Evolutionary conservation across 345 rosid genomes (phyloP).

Genomic region (Salix koriyanagi): DNA sequence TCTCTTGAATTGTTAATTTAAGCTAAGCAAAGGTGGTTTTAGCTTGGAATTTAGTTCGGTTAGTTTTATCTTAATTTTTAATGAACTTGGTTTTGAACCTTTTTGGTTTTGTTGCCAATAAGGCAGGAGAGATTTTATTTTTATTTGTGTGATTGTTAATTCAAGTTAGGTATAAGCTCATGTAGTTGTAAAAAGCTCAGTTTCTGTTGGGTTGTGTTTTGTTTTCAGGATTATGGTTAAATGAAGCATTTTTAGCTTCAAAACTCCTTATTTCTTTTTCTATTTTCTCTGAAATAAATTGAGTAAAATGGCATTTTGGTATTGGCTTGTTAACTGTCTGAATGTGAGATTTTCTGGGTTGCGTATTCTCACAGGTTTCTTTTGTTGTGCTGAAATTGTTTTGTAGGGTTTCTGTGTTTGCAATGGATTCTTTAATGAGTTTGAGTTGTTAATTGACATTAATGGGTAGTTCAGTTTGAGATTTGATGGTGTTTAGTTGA

Average conservation of each 20-base stretch:
- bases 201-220: not conserved
- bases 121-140: not conserved
- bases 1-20: not conserved
- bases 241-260: not conserved
- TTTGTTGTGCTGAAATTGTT: not conserved
- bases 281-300: not conserved
- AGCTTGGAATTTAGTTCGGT: not conserved
- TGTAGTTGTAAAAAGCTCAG: not conserved
- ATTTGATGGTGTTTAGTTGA: conserved; percentile 5
- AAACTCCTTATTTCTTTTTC: not conserved
- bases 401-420: not conserved
- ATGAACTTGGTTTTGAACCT: not conserved
- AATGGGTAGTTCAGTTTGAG: conserved; percentile 1
- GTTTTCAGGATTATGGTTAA: not conserved
- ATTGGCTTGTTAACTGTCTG: not conserved
- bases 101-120: not conserved
- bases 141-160: not conserved
- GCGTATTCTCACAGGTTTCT: not conserved
- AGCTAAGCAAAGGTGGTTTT: not conserved
- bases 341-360: not conserved
- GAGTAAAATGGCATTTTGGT: not conserved
- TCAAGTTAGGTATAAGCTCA: not conserved
- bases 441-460: not conserved
- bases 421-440: not conserved
- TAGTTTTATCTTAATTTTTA: not conserved